These are phyloP conservation scores for Dentipellis fragilis DNA, from an alignment of 768 basidiomycete genomes.

Conservation along the genomic window DNA sequence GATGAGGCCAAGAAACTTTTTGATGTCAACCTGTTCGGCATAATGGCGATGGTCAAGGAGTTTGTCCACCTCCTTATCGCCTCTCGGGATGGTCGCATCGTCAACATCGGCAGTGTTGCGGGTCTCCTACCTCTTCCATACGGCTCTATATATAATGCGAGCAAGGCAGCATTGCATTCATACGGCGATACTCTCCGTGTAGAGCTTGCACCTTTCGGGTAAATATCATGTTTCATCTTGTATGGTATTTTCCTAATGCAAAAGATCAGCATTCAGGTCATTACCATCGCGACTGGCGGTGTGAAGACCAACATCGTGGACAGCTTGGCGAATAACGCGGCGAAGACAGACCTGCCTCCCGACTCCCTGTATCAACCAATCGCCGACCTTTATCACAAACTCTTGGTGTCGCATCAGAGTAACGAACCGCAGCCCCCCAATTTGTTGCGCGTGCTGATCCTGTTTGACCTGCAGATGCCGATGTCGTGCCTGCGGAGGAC, in stretches of 20 bases:
- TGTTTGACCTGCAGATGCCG: not conserved
- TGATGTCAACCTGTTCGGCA: conserved; percentile 24
- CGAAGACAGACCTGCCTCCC: not conserved
- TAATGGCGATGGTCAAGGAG: conserved; percentile 23
- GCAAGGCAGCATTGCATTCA: conserved; percentile 24
- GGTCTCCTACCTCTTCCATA: conserved; percentile 23
- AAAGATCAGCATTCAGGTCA: too few species aligned
- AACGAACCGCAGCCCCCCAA: too few species aligned
- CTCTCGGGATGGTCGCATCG: conserved; percentile 18
- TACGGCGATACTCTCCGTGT: conserved; percentile 23
- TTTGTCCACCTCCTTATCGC: conserved; percentile 22
- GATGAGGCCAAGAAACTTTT: conserved; percentile 17
- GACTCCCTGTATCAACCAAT: not conserved
- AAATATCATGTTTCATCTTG: not conserved
- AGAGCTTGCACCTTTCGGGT: conserved; percentile 24
- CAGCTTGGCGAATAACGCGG: too few species aligned
- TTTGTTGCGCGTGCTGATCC: too few species aligned
- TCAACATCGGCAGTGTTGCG: conserved; percentile 21
- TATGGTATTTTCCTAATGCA: too few species aligned
- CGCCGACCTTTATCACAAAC: not conserved
- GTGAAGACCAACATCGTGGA: not conserved
- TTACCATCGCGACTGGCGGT: not conserved
- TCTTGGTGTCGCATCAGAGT: not conserved
- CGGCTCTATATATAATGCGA: conserved; percentile 20
- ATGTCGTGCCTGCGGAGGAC: not conserved